Conservation (phyloP, 306 rosid genomes). For the barrel medic (Medicago truncatula) region MtrunA17r5.0-ANR NC_053043.1:959501-960000, state of each 20-base stretch:
- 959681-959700: slow-evolving; percentile 69
- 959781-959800: background rate
- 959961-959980: slow-evolving; percentile 93
- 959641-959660: slow-evolving; percentile 86
- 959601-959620: slow-evolving; percentile 74
- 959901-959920: slow-evolving; percentile 9
- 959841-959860: slow-evolving; percentile 15
- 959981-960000: slow-evolving; percentile 99
- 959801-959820: slow-evolving; percentile 13
- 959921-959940: slow-evolving; percentile 39
- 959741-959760: slow-evolving; percentile 27
- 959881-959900: slow-evolving; percentile 38
- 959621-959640: slow-evolving; percentile 81
- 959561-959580: slow-evolving; percentile 75
- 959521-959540: slow-evolving; percentile 30
- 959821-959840: background rate
- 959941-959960: slow-evolving; percentile 59
- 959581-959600: slow-evolving; percentile 68
- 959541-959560: slow-evolving; percentile 51
- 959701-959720: slow-evolving; percentile 62
- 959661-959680: slow-evolving; percentile 98
- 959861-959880: background rate
- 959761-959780: slow-evolving; percentile 32
- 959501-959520: slow-evolving; percentile 1
- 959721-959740: slow-evolving; percentile 22